Percentiles rank a stretch among this genome's conserved stretches.
phyloP scores from a whole-genome alignment of 106 monocot genomes.

The Agapanthus africanus region DNA sequence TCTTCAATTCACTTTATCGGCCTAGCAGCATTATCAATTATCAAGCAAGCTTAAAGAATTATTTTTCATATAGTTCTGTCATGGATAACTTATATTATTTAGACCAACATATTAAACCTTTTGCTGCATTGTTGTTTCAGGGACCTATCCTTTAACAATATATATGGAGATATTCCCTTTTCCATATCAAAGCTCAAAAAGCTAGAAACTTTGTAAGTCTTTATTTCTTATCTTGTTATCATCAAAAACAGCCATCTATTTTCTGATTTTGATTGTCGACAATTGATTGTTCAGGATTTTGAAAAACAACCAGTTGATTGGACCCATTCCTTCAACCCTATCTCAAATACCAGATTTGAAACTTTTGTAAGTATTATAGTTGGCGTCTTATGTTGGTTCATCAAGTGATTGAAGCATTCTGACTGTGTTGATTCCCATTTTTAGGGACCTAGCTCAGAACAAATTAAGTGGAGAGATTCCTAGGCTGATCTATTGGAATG shows the following conservation, averaged over 20 bases:
- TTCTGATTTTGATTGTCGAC: not conserved
- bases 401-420: conserved; percentile 5
- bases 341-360: conserved; percentile 95
- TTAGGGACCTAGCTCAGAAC: conserved; percentile 91
- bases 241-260: not conserved
- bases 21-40: no score
- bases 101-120: not conserved
- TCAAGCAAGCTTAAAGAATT: no score
- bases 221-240: not conserved
- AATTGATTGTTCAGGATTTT: conserved; percentile 45
- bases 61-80: no score
- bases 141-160: conserved; percentile 82
- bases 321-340: conserved; percentile 85
- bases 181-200: conserved; percentile 91
- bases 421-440: not conserved
- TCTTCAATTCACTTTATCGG: no score
- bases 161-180: conserved; percentile 83
- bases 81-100: no score
- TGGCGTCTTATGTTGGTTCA: not conserved
- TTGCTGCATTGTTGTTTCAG: conserved; percentile 17
- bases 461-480: conserved; percentile 89
- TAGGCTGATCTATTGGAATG: conserved; percentile 93
- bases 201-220: conserved; percentile 65
- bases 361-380: conserved; percentile 42
- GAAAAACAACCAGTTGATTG: conserved; percentile 80